Conservation (phyloP, 768 basidiomycete species). For the Sistotremastrum suecicum region DNA sequence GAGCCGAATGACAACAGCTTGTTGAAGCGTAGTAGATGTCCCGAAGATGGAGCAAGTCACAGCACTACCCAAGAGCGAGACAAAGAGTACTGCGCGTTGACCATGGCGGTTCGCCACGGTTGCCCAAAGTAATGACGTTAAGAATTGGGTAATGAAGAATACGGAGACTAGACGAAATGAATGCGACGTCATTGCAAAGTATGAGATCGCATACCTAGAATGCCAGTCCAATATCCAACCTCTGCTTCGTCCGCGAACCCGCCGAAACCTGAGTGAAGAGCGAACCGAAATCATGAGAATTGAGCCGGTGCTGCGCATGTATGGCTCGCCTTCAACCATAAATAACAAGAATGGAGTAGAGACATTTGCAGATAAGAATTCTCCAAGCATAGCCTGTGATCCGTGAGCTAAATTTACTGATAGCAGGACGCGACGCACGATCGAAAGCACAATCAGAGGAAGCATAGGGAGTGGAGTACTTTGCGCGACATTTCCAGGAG, state of each 20-base stretch:
- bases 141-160: conserved; percentile 91
- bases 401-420: conserved; percentile 3
- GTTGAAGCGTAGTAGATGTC: conserved; percentile 55
- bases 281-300: conserved; percentile 8
- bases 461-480: conserved; percentile 73
- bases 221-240: conserved; percentile 81
- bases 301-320: not conserved
- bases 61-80: conserved; percentile 78
- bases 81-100: conserved; percentile 65
- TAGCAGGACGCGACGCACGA: conserved; percentile 36
- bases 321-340: conserved; percentile 71
- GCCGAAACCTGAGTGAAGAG: conserved; percentile 37
- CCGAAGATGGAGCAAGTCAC: conserved; percentile 67
- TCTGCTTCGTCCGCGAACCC: conserved; percentile 66
- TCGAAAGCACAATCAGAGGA: conserved; percentile 86
- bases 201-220: conserved; percentile 41
- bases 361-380: conserved; percentile 88
- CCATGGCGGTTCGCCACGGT: conserved; percentile 92
- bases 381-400: conserved; percentile 80
- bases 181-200: conserved; percentile 6
- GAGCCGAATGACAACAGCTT: conserved; percentile 77
- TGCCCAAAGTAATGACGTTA: conserved; percentile 91
- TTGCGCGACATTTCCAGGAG: conserved; percentile 57
- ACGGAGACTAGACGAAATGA: conserved; percentile 40
- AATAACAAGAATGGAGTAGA: conserved; percentile 85